Percentiles rank a stretch among this genome's conserved stretches.
Evolutionary conservation across 169 alveolate genomes (phyloP).

Genomic region (Fabrea salina): DNA sequence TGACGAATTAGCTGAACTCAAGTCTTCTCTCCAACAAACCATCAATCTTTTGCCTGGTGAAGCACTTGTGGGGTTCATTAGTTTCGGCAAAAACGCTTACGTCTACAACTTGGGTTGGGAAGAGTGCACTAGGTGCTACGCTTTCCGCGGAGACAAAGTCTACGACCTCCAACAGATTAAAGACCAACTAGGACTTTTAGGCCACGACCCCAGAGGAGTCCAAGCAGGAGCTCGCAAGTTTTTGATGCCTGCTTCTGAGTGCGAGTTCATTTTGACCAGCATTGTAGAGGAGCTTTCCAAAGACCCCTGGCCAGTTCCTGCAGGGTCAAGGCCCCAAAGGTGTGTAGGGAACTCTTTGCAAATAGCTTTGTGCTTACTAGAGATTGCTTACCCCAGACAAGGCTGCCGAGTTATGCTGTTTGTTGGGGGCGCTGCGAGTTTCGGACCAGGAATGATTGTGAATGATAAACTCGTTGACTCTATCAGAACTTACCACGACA

Average conservation of each 20-base stretch:
- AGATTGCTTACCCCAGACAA: slow-evolving; percentile 85
- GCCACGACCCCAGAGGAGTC: slow-evolving; percentile 85
- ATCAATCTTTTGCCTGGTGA: slow-evolving; percentile 88
- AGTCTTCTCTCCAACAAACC: slow-evolving; percentile 95
- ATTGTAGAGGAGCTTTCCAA: slow-evolving; percentile 94
- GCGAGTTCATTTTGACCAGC: slow-evolving; percentile 92
- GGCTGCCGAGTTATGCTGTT: slow-evolving; percentile 93
- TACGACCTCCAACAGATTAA: slow-evolving; percentile 86
- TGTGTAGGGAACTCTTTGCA: slow-evolving; percentile 97
- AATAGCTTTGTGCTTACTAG: slow-evolving; percentile 94
- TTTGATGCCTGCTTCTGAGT: slow-evolving; percentile 93
- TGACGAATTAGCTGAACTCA: slow-evolving; percentile 94
- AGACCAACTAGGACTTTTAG: slow-evolving; percentile 88
- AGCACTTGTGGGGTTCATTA: slow-evolving; percentile 93
- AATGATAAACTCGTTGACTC: slow-evolving; percentile 91
- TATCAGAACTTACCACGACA: slow-evolving; percentile 96
- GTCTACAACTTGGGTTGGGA: slow-evolving; percentile 94
- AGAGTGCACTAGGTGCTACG: slow-evolving; percentile 94
- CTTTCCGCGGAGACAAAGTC: slow-evolving; percentile 91
- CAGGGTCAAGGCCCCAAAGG: slow-evolving; percentile 88
- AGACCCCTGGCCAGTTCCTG: slow-evolving; percentile 96
- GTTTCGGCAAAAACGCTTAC: slow-evolving; percentile 95
- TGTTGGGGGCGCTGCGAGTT: slow-evolving; percentile 97
- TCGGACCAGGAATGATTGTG: slow-evolving; percentile 99
- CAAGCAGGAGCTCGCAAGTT: slow-evolving; percentile 82